Evolutionary conservation across 2,329 filamentous ascomycete species (phyloP), one percentile per base, ranked within the genome.

Genomic region (Zalaria sp.): DNA sequence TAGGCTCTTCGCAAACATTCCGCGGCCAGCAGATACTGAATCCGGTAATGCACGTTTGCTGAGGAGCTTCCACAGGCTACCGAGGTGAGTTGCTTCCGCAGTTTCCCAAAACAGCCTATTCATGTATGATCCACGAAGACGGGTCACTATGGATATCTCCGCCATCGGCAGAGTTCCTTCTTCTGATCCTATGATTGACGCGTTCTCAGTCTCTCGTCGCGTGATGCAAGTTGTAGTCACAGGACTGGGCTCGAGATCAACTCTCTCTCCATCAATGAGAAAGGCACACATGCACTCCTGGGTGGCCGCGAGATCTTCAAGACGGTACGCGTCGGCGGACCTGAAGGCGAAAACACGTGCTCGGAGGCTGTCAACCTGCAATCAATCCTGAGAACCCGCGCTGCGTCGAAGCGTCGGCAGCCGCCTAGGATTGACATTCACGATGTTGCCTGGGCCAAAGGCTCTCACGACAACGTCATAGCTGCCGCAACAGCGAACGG

Each of bases 391-490:
- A 68, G 73, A 51, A 72, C 71, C 49, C 59, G 56, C 43, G 43
- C 40, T 41, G 46, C 46, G 1, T 31, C 39, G 7, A 43, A 46
- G 25, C 5, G 10, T 8, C 39, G 37, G 27, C 65, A 74, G 54
- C 70, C 72, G 47, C 72, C 77, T 45, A 73, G 73, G 45, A 64
- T 79, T 47, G 72, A 74, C 41, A 74, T 78, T 48, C 74, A 73
- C 46, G 77, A 81, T 57, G 77, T 81, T 27, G 78, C 78, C 48
- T 81, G 77, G 77, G 79, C 77, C 40, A 75, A 78, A 59, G 72
- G 73, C 45, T 66, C 68, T 41, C 77, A 70, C 54, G 69, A 69
- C 50, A 69, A 71, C 45, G 71, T 71, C 50, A 75, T 81, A 48
- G 76, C 75, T 34, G 79, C 76, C 7, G 77, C 77, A 26, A 77